Evolutionary conservation across 192 early-diverging fungal genomes (phyloP).

Genomic region (Coemansia guatemalensis): DNA sequence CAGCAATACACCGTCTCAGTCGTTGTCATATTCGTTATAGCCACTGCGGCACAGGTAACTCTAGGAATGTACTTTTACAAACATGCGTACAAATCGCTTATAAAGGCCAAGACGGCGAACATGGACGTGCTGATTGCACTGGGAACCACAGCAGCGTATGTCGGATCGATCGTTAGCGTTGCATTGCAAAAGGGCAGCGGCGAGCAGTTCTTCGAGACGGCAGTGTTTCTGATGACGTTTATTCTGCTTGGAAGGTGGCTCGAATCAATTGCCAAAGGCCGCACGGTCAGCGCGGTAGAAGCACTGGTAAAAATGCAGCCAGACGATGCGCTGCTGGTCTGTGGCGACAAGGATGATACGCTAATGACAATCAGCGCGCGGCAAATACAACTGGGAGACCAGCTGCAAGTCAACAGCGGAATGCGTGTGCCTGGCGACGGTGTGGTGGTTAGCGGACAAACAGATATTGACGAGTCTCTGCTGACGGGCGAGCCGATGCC

Average conservation of each 20-base stretch:
- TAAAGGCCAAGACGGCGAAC: conserved; percentile 74
- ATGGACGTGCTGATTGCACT: conserved; percentile 95
- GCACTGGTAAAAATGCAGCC: conserved; percentile 64
- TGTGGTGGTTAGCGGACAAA: conserved; percentile 39
- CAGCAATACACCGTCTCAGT: conserved; percentile 39
- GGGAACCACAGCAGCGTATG: conserved; percentile 82
- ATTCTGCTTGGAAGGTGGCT: conserved; percentile 89
- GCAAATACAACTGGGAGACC: conserved; percentile 49
- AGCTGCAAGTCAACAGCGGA: conserved; percentile 58
- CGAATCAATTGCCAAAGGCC: conserved; percentile 90
- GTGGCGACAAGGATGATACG: conserved; percentile 16
- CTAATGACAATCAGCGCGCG: conserved; percentile 31
- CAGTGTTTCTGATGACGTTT: conserved; percentile 88
- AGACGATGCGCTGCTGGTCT: conserved; percentile 40
- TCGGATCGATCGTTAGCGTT: conserved; percentile 73
- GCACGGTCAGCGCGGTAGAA: conserved; percentile 76
- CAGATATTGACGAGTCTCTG: conserved; percentile 85
- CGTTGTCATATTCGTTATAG: conserved; percentile 66
- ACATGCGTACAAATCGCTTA: conserved; percentile 75
- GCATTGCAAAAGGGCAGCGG: conserved; percentile 52
- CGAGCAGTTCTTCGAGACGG: conserved; percentile 93
- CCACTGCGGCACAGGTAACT: conserved; percentile 87
- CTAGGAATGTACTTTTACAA: conserved; percentile 80
- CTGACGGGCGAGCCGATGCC: conserved; percentile 91
- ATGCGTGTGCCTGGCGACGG: conserved; percentile 64